phyloP scores from a whole-genome alignment of 2,329 filamentous ascomycete species.

The Fusarium ramigenum region DNA sequence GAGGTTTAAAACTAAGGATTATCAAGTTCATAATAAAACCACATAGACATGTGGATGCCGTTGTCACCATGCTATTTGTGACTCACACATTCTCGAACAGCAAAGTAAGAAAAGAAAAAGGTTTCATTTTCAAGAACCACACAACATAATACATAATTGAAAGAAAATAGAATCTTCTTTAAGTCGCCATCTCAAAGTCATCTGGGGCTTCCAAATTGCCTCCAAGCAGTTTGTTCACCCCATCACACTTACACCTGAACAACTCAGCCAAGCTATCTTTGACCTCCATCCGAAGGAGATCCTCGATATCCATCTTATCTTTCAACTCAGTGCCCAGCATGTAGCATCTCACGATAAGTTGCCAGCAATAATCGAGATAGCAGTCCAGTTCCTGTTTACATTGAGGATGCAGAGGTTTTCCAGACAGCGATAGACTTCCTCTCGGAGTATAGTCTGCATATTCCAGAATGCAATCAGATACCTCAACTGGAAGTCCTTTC shows the following conservation, averaged over 20 bases:
- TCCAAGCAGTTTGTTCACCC: no score
- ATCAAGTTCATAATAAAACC: no score
- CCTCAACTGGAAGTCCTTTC: background rate
- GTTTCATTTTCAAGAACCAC: no score
- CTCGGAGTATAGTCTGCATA: background rate
- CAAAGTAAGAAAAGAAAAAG: no score
- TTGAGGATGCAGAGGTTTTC: background rate
- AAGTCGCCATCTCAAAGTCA: no score
- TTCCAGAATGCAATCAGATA: background rate
- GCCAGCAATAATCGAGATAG: conserved; percentile 22
- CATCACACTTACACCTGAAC: background rate
- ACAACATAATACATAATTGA: no score
- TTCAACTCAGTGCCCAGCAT: background rate
- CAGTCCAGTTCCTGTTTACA: background rate
- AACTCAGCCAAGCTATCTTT: background rate
- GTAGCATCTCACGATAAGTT: conserved; percentile 7
- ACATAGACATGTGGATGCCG: no score
- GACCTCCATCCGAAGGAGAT: background rate
- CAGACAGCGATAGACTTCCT: background rate
- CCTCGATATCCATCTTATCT: background rate
- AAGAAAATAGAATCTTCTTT: no score
- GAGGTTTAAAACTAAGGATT: no score
- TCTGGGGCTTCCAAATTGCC: no score
- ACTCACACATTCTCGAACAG: no score
- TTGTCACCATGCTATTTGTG: no score